Conservation (phyloP, 1,139 yeast genomes). For the Yamadazyma membranifaciens region DNA sequence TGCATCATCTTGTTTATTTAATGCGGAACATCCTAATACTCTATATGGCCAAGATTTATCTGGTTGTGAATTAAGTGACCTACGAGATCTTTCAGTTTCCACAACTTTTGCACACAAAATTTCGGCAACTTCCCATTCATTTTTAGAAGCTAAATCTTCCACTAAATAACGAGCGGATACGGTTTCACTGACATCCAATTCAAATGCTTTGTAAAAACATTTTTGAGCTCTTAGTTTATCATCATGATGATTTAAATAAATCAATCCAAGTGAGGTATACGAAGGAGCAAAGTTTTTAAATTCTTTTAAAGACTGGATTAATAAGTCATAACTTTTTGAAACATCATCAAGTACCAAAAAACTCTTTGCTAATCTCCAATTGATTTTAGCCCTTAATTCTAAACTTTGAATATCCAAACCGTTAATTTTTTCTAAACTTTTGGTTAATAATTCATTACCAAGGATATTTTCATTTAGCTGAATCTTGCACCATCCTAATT, state of each 20-base stretch:
- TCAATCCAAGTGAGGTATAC: constrained; percentile 73
- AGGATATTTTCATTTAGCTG: constrained; percentile 46
- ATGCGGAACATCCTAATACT: constrained; percentile 74
- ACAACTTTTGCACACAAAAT: constrained; percentile 64
- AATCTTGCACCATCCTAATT: constrained; percentile 78
- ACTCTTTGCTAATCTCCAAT: constrained; percentile 76
- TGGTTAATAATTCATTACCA: constrained; percentile 54
- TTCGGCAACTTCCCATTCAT: constrained; percentile 87
- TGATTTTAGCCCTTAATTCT: constrained; percentile 57
- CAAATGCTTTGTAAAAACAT: constrained; percentile 89
- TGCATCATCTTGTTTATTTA: constrained; percentile 71
- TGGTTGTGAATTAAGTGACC: constrained; percentile 41
- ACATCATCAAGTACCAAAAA: constrained; percentile 33
- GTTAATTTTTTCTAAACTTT: constrained; percentile 40
- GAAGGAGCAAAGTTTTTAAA: constrained; percentile 69
- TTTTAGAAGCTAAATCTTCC: constrained; percentile 57
- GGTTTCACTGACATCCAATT: constrained; percentile 74
- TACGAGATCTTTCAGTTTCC: constrained; percentile 59
- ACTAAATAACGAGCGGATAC: constrained; percentile 74
- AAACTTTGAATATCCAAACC: constrained; percentile 54
- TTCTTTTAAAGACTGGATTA: constrained; percentile 63
- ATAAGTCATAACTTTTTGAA: constrained; percentile 43
- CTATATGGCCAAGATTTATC: constrained; percentile 81
- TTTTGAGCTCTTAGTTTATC: constrained; percentile 75
- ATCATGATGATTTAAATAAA: constrained; percentile 55